A percentile compares a stretch with the other conserved stretches of the same genome.
These are phyloP conservation scores for Solanum clarkiae DNA, from an alignment of 257 asterid species.

Conservation along the genomic window DNA sequence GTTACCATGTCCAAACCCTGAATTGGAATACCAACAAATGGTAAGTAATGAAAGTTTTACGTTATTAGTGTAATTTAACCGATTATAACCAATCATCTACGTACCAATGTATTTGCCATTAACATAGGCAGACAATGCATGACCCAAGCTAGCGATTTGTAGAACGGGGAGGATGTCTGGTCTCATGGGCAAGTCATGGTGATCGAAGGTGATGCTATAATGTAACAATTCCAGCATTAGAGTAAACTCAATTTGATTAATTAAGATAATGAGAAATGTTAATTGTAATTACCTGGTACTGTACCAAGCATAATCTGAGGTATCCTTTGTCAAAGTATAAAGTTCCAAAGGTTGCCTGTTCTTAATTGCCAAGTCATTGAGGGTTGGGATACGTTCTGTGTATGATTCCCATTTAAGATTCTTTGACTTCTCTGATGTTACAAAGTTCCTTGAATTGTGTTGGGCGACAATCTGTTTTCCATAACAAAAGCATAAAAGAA, in stretches of 20 bases:
- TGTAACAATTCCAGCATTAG: neutral
- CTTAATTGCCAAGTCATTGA: conserved; percentile 17
- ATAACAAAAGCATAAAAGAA: neutral
- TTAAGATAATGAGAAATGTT: neutral
- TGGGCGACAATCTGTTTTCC: conserved; percentile 39
- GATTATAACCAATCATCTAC: neutral
- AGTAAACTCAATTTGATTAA: neutral
- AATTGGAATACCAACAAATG: conserved; percentile 23
- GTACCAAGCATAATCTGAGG: conserved; percentile 64
- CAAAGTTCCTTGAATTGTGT: conserved; percentile 48
- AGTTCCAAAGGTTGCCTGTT: conserved; percentile 32
- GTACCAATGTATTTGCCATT: conserved; percentile 55
- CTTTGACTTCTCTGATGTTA: conserved; percentile 15
- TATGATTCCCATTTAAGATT: conserved; percentile 37
- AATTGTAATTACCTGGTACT: conserved; percentile 34
- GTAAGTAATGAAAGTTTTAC: neutral
- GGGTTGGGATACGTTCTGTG: conserved; percentile 35
- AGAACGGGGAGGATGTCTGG: conserved; percentile 48
- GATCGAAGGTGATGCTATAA: conserved; percentile 31
- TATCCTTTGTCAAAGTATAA: conserved; percentile 34
- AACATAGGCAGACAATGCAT: conserved; percentile 48
- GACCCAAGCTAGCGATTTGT: conserved; percentile 63
- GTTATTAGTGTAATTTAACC: neutral
- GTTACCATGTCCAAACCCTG: conserved; percentile 68
- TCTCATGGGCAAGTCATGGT: conserved; percentile 56